phyloP scores from a whole-genome alignment of 108 stramenopile species.

The Fragilaria radians region DNA sequence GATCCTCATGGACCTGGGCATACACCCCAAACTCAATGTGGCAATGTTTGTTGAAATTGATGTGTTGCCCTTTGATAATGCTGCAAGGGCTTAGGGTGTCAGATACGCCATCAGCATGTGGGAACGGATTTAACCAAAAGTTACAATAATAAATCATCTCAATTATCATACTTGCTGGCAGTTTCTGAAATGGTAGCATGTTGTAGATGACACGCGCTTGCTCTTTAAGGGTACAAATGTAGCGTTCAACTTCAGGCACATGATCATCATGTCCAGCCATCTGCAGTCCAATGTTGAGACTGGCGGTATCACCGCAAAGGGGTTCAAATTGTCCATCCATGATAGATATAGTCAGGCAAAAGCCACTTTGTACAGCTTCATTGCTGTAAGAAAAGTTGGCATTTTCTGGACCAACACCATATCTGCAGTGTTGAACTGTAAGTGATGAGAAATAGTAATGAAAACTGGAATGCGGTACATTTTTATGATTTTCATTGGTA shows the following conservation, averaged over 20 bases:
- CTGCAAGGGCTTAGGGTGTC: slow-evolving; percentile 13
- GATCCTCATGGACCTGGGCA: slow-evolving; percentile 23
- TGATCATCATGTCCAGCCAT: too few species aligned
- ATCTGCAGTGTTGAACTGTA: too few species aligned
- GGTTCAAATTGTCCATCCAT: too few species aligned
- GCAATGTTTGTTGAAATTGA: slow-evolving; percentile 15
- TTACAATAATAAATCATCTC: slow-evolving; percentile 15
- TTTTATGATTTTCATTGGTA: too few species aligned
- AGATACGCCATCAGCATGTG: slow-evolving; percentile 4
- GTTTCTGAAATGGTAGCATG: slow-evolving; percentile 6
- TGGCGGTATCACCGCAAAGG: too few species aligned
- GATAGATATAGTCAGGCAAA: too few species aligned
- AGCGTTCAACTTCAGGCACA: slow-evolving; percentile 17
- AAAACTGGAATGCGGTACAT: too few species aligned
- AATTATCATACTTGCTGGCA: slow-evolving; percentile 14
- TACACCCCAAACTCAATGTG: slow-evolving; percentile 25
- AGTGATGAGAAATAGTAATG: too few species aligned
- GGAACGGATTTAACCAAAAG: slow-evolving; percentile 16
- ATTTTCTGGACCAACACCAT: too few species aligned
- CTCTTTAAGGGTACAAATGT: slow-evolving; percentile 21
- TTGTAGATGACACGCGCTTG: slow-evolving; percentile 10
- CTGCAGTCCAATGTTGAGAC: too few species aligned
- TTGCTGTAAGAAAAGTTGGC: too few species aligned
- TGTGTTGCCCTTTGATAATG: neutral
- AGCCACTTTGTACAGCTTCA: too few species aligned